Percentiles rank a stretch among this genome's conserved stretches.
Conservation (phyloP, 1,284 basidiomycete species). For the Filobasidium uniguttulatum region DNA sequence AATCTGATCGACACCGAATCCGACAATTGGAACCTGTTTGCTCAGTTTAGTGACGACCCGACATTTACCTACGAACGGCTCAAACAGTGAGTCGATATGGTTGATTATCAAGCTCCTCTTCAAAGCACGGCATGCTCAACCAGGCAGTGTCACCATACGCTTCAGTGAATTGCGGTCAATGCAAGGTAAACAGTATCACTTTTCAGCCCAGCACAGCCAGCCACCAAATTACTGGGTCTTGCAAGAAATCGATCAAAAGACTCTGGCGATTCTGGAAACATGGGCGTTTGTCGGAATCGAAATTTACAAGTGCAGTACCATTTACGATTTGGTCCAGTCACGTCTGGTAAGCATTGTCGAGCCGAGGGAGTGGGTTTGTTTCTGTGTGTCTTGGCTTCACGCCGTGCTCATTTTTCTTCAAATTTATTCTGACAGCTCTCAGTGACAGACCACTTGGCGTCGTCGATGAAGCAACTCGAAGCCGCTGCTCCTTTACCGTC, state of each 20-base stretch:
- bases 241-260: slow-evolving; percentile 8
- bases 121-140: background rate
- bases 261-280: slow-evolving; percentile 5
- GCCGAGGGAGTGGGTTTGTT: no score
- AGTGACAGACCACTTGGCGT: slow-evolving; percentile 6
- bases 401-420: no score
- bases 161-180: slow-evolving; percentile 1
- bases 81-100: slow-evolving; percentile 1
- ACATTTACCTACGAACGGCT: slow-evolving; percentile 7
- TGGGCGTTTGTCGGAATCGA: slow-evolving; percentile 6
- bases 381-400: no score
- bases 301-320: slow-evolving; percentile 9
- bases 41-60: slow-evolving; percentile 12
- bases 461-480: slow-evolving; percentile 3
- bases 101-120: background rate
- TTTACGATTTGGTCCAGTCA: slow-evolving; percentile 9
- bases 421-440: background rate
- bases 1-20: slow-evolving; percentile 9
- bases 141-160: no score
- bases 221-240: slow-evolving; percentile 12
- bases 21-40: slow-evolving; percentile 10
- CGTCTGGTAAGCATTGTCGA: background rate
- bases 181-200: slow-evolving; percentile 12
- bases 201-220: background rate
- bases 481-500: slow-evolving; percentile 1